Evolutionary conservation across 495 filamentous ascomycete genomes (phyloP).

Genomic region (Usnea hakonensis): DNA sequence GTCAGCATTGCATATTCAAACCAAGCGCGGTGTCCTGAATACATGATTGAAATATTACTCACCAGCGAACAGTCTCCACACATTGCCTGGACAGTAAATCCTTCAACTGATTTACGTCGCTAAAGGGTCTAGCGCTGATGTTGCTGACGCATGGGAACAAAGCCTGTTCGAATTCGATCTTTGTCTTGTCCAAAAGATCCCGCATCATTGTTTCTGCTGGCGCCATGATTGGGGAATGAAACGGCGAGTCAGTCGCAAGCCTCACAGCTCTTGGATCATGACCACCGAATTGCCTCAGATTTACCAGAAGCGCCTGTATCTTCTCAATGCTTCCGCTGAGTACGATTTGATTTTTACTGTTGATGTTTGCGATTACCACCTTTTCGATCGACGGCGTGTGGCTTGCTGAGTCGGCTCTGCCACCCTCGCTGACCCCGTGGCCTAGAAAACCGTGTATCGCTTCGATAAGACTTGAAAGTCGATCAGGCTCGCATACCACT

Average conservation of each 20-base stretch:
- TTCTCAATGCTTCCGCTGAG: constrained; percentile 78
- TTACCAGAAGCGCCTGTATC: constrained; percentile 78
- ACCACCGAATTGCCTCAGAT: constrained; percentile 84
- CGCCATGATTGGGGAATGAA: constrained; percentile 88
- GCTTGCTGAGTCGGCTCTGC: constrained; percentile 57
- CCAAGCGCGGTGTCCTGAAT: too few species aligned
- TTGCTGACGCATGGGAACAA: constrained; percentile 75
- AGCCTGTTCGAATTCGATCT: constrained; percentile 62
- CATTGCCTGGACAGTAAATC: constrained; percentile 68
- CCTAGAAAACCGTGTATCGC: constrained; percentile 77
- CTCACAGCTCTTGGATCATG: constrained; percentile 86
- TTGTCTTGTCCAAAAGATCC: constrained; percentile 47
- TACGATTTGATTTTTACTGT: constrained; percentile 93
- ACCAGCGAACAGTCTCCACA: constrained; percentile 86
- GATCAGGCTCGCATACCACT: constrained; percentile 72
- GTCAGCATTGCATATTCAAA: too few species aligned
- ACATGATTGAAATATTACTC: too few species aligned
- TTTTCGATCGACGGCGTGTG: constrained; percentile 69
- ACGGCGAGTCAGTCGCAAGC: constrained; percentile 83
- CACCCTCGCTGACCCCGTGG: constrained; percentile 48
- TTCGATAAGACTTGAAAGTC: constrained; percentile 57
- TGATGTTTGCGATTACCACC: constrained; percentile 89
- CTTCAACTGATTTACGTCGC: constrained; percentile 61
- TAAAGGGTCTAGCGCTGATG: constrained; percentile 71
- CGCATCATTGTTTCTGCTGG: constrained; percentile 70